Percentiles rank a stretch among this genome's conserved stretches.
phyloP scores from a whole-genome alignment of 2,329 filamentous ascomycete species.

The Colletotrichum kahawae region DNA sequence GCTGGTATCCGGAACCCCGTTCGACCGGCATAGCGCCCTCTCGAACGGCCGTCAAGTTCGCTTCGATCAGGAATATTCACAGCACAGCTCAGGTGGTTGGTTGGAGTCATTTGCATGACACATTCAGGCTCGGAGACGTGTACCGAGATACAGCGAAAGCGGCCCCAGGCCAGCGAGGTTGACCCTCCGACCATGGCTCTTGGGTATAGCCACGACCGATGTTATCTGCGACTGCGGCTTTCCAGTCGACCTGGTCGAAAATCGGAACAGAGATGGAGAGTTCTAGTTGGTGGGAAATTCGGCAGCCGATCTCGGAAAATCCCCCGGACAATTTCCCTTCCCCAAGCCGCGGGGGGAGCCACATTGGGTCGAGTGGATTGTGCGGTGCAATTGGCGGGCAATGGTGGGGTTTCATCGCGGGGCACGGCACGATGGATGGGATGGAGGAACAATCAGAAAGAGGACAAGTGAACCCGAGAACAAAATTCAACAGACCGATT shows the following conservation, averaged over 20 bases:
- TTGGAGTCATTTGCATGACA: not conserved
- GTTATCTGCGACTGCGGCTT: slow-evolving; percentile 4
- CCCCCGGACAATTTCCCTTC: slow-evolving; percentile 15
- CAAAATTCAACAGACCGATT: not conserved
- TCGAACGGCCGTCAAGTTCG: not conserved
- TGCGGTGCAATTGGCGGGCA: slow-evolving; percentile 15
- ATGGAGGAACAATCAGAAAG: not conserved
- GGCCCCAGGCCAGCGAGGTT: not conserved
- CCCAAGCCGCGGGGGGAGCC: slow-evolving; percentile 6
- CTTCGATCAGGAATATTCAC: not conserved
- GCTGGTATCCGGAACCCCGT: not conserved
- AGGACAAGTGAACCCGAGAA: not conserved
- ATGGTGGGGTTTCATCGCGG: slow-evolving; percentile 24
- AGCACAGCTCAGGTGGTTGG: not conserved
- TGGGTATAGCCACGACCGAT: not conserved
- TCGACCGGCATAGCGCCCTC: not conserved
- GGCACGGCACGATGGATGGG: slow-evolving; percentile 21
- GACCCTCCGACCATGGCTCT: not conserved
- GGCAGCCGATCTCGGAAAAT: slow-evolving; percentile 28
- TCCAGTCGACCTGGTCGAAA: not conserved
- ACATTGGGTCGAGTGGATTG: slow-evolving; percentile 1
- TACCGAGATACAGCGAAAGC: slow-evolving; percentile 15
- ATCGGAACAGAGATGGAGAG: not conserved
- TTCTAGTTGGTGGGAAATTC: slow-evolving; percentile 42
- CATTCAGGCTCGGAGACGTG: slow-evolving; percentile 1